These are phyloP conservation scores for Stereum hirsutum DNA, from an alignment of 1,284 basidiomycete species.

Conservation along the genomic window DNA sequence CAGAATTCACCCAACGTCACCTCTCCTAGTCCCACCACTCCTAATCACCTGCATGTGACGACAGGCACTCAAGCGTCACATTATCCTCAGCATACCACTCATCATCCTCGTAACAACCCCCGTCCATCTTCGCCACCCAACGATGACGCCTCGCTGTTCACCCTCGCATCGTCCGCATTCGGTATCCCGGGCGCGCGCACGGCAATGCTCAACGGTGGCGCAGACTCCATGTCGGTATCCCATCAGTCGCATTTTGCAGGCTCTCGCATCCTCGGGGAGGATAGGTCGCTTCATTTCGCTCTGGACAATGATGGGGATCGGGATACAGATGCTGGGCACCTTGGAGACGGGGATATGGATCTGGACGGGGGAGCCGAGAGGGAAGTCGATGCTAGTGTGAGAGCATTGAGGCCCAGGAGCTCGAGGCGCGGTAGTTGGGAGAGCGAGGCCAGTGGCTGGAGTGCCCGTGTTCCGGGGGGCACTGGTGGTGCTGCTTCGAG, in stretches of 20 bases:
- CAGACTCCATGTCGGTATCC: slow-evolving; percentile 51
- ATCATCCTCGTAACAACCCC: slow-evolving; percentile 93
- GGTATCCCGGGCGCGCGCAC: slow-evolving; percentile 48
- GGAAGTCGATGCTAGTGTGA: slow-evolving; percentile 70
- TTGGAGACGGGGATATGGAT: too few species aligned
- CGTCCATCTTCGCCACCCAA: slow-evolving; percentile 82
- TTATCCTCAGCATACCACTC: slow-evolving; percentile 81
- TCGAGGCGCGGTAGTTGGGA: slow-evolving; percentile 79
- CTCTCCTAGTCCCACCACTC: not conserved
- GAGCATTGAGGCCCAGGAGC: slow-evolving; percentile 70
- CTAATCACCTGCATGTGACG: slow-evolving; percentile 4
- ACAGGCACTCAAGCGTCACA: slow-evolving; percentile 42
- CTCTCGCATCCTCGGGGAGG: slow-evolving; percentile 30
- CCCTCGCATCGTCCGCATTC: slow-evolving; percentile 88
- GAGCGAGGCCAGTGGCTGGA: slow-evolving; percentile 77
- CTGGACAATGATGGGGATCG: slow-evolving; percentile 47
- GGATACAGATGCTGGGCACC: too few species aligned
- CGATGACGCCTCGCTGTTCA: slow-evolving; percentile 89
- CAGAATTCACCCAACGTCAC: slow-evolving; percentile 9
- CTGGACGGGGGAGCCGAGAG: slow-evolving; percentile 36
- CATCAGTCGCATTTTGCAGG: slow-evolving; percentile 41
- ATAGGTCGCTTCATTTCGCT: slow-evolving; percentile 58
- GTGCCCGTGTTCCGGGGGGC: slow-evolving; percentile 44
- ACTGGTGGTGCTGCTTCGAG: too few species aligned
- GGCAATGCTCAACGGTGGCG: slow-evolving; percentile 27